phyloP scores from a whole-genome alignment of 176 grass and related monocot species.

The Oryza meridionalis region DNA sequence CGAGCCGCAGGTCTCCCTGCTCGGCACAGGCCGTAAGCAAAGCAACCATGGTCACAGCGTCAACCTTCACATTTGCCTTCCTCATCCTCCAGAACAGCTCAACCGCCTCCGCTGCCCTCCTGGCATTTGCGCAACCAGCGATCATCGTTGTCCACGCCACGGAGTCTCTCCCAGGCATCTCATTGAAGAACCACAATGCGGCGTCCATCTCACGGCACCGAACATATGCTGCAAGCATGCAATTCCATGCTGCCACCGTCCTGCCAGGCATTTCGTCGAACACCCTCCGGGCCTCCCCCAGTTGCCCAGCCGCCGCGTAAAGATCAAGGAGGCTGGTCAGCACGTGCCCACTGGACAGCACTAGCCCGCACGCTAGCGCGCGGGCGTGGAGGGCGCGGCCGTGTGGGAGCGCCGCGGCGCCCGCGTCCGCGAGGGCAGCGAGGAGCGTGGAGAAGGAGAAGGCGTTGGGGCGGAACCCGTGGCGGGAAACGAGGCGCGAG shows the following conservation, averaged over 20 bases:
- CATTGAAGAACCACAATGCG: slow-evolving; percentile 49
- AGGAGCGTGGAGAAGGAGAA: slow-evolving; percentile 71
- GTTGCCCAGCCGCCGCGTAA: slow-evolving; percentile 16
- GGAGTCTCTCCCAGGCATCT: slow-evolving; percentile 50
- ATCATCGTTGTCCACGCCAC: slow-evolving; percentile 76
- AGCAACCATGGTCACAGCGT: slow-evolving; percentile 55
- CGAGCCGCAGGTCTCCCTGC: slow-evolving; percentile 57
- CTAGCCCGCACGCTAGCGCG: slow-evolving; percentile 41
- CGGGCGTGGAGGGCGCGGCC: slow-evolving; percentile 49
- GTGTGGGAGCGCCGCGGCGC: slow-evolving; percentile 19
- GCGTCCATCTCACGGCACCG: slow-evolving; percentile 33
- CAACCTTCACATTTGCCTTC: slow-evolving; percentile 47
- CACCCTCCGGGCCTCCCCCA: slow-evolving; percentile 40
- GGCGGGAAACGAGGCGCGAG: slow-evolving; percentile 39
- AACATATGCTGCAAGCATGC: slow-evolving; percentile 63
- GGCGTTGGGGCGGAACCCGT: slow-evolving; percentile 53
- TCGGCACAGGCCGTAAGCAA: slow-evolving; percentile 56
- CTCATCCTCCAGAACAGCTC: slow-evolving; percentile 57
- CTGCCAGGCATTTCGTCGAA: slow-evolving; percentile 58
- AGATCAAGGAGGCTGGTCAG: slow-evolving; percentile 54
- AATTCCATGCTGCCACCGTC: slow-evolving; percentile 54
- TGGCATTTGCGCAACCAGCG: slow-evolving; percentile 43
- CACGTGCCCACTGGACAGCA: slow-evolving; percentile 33
- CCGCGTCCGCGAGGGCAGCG: slow-evolving; percentile 40
- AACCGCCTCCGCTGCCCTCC: slow-evolving; percentile 48